Evolutionary conservation across 306 rosid genomes (phyloP).

Genomic region (Medicago truncatula): MtrunA17r5.0-ANR NC_053043.1:3628501-3629000

Average conservation of each 20-base stretch:
- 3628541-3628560: constrained; percentile 85
- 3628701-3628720: constrained; percentile 66
- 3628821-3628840: constrained; percentile 64
- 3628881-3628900: constrained; percentile 73
- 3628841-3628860: constrained; percentile 85
- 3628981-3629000: neutral
- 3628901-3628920: constrained; percentile 94
- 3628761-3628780: constrained; percentile 76
- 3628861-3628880: constrained; percentile 67
- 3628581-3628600: constrained; percentile 73
- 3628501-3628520: constrained; percentile 61
- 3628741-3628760: constrained; percentile 83
- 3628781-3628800: constrained; percentile 63
- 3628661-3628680: constrained; percentile 64
- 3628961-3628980: neutral
- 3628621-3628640: constrained; percentile 67
- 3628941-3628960: neutral
- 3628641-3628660: constrained; percentile 85
- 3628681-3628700: constrained; percentile 84
- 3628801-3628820: constrained; percentile 69
- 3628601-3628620: constrained; percentile 67
- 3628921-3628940: constrained; percentile 37
- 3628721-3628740: constrained; percentile 64
- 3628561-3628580: constrained; percentile 74
- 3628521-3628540: constrained; percentile 70